phyloP scores from a whole-genome alignment of 2,329 filamentous ascomycete species.

The Botrytis fragariae region DNA sequence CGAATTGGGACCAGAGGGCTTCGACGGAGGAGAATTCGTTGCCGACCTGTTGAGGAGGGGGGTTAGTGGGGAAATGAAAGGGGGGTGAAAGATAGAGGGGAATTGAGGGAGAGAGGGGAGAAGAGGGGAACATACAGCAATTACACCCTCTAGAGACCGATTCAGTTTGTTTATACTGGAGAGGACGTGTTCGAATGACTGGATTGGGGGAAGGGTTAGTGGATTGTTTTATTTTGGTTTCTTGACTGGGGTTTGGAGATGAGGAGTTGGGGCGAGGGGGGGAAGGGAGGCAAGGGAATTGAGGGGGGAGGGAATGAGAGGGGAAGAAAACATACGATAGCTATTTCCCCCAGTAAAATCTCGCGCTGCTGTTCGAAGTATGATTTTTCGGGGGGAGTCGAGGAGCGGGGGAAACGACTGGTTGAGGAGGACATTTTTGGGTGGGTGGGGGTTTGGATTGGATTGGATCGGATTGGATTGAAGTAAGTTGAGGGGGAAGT shows the following conservation, averaged over 20 bases:
- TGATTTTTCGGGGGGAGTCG: constrained; percentile 47
- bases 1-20: constrained; percentile 94
- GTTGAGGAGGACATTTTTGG: background rate
- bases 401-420: constrained; percentile 13
- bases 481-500: too few relatives aligned
- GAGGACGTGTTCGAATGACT: constrained; percentile 79
- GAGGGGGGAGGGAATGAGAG: too few relatives aligned
- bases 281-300: background rate
- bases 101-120: too few relatives aligned
- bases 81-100: too few relatives aligned
- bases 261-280: too few relatives aligned
- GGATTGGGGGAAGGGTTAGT: background rate
- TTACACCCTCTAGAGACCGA: constrained; percentile 84
- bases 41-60: constrained; percentile 59
- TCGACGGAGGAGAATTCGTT: constrained; percentile 98
- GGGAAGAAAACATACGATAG: constrained; percentile 51
- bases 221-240: too few relatives aligned
- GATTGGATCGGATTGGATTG: background rate
- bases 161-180: constrained; percentile 96
- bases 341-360: constrained; percentile 68
- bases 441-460: background rate
- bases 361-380: constrained; percentile 78
- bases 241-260: too few relatives aligned
- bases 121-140: constrained; percentile 55
- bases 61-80: background rate